Evolutionary conservation across 2,329 filamentous ascomycete species (phyloP).

Genomic region (Rutstroemia sp.): DNA sequence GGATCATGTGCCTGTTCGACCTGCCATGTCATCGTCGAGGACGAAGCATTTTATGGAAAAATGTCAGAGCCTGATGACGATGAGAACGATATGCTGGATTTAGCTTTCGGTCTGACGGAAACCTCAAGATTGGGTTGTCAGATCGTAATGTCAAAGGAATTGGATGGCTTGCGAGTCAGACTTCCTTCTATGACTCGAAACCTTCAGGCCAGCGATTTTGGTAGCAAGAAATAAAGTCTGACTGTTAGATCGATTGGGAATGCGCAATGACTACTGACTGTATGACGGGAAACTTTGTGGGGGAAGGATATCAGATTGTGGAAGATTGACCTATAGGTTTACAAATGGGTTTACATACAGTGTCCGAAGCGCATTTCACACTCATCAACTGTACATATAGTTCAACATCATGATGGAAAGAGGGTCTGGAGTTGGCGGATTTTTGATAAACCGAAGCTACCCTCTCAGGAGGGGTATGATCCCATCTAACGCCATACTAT

Average conservation of each 20-base stretch:
- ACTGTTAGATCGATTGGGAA: not conserved
- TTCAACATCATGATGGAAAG: constrained; percentile 8
- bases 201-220: constrained; percentile 89
- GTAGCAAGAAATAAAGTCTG: constrained; percentile 30
- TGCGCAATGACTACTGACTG: not conserved
- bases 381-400: constrained; percentile 18
- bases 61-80: constrained; percentile 55
- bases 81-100: constrained; percentile 66
- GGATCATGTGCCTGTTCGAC: constrained; percentile 72
- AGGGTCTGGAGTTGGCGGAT: constrained; percentile 10
- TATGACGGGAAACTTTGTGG: not conserved
- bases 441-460: constrained; percentile 9
- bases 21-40: constrained; percentile 65
- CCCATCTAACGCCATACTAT: constrained; percentile 20
- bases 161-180: constrained; percentile 79
- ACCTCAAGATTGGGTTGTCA: constrained; percentile 44
- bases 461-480: constrained; percentile 10
- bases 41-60: constrained; percentile 54
- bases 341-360: not conserved
- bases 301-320: not conserved
- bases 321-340: constrained; percentile 8
- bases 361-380: constrained; percentile 17
- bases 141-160: constrained; percentile 81
- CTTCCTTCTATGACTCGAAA: constrained; percentile 94
- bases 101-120: constrained; percentile 68